These are phyloP conservation scores for Adiantum capillusveneris DNA, from an alignment of 75 land plant species.

Conservation along the genomic window DNA sequence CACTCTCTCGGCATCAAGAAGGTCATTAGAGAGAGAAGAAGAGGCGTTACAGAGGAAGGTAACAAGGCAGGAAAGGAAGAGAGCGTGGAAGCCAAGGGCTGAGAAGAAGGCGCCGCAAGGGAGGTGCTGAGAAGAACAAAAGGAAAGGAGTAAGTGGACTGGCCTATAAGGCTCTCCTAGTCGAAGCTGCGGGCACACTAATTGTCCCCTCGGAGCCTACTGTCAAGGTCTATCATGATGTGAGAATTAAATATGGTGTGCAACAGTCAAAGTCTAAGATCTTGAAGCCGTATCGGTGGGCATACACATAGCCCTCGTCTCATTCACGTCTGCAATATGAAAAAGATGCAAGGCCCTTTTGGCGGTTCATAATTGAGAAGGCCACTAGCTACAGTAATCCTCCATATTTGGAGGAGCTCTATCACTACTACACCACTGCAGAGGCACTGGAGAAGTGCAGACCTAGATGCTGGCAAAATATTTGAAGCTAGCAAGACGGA, in stretches of 20 bases:
- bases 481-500: no score
- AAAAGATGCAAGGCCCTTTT: slow-evolving; percentile 75
- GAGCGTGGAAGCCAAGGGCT: no score
- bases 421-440: slow-evolving; percentile 70
- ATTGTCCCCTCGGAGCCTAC: slow-evolving; percentile 77
- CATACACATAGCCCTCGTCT: slow-evolving; percentile 83
- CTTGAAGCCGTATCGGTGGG: slow-evolving; percentile 60
- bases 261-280: slow-evolving; percentile 65
- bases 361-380: slow-evolving; percentile 68
- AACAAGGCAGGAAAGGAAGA: no score
- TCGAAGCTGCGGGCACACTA: slow-evolving; percentile 86
- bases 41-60: no score
- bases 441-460: slow-evolving; percentile 76
- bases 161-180: slow-evolving; percentile 69
- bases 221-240: slow-evolving; percentile 78
- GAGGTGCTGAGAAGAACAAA: no score
- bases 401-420: slow-evolving; percentile 76
- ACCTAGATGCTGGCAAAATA: slow-evolving; percentile 73
- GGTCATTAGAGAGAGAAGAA: no score
- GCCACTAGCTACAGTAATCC: slow-evolving; percentile 73
- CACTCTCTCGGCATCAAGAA: no score
- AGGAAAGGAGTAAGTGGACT: no score
- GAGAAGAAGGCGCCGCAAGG: no score
- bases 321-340: slow-evolving; percentile 65
- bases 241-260: slow-evolving; percentile 85